Evolutionary conservation across 2,329 filamentous ascomycete species (phyloP).

Genomic region (Stemphylium vesicarium): DNA sequence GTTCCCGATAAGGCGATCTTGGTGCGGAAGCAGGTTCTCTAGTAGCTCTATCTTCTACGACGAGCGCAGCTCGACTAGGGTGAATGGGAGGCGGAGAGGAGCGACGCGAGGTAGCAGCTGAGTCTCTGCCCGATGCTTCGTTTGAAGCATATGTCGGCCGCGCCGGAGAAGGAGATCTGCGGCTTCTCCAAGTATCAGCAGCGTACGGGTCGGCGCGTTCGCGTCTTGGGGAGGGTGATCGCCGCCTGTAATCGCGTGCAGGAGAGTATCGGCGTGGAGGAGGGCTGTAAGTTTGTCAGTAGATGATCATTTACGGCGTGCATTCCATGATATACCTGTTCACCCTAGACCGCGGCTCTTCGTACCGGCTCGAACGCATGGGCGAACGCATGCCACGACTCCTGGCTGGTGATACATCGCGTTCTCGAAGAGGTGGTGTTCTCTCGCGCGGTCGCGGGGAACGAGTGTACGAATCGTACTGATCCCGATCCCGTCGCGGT

Average conservation of each 20-base stretch:
- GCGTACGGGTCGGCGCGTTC: slow-evolving; percentile 56
- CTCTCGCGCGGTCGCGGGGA: slow-evolving; percentile 53
- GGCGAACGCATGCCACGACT: slow-evolving; percentile 55
- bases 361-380: slow-evolving; percentile 50
- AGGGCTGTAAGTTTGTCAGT: slow-evolving; percentile 32
- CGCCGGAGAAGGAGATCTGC: slow-evolving; percentile 59
- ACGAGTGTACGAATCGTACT: slow-evolving; percentile 48
- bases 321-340: slow-evolving; percentile 34
- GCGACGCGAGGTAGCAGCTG: slow-evolving; percentile 63
- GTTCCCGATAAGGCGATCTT: slow-evolving; percentile 45
- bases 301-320: neutral
- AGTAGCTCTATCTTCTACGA: slow-evolving; percentile 35
- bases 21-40: slow-evolving; percentile 43
- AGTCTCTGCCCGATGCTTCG: slow-evolving; percentile 61
- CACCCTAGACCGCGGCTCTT: slow-evolving; percentile 53
- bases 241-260: slow-evolving; percentile 56
- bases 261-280: slow-evolving; percentile 52
- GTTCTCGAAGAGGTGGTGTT: slow-evolving; percentile 52
- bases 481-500: slow-evolving; percentile 50
- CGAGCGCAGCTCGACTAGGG: slow-evolving; percentile 58
- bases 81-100: slow-evolving; percentile 66
- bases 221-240: slow-evolving; percentile 60
- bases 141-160: slow-evolving; percentile 50
- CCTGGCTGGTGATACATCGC: slow-evolving; percentile 55
- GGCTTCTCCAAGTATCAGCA: slow-evolving; percentile 59